phyloP scores from a whole-genome alignment of 352 stramenopile species.

The Phytophthora fragariae region DNA sequence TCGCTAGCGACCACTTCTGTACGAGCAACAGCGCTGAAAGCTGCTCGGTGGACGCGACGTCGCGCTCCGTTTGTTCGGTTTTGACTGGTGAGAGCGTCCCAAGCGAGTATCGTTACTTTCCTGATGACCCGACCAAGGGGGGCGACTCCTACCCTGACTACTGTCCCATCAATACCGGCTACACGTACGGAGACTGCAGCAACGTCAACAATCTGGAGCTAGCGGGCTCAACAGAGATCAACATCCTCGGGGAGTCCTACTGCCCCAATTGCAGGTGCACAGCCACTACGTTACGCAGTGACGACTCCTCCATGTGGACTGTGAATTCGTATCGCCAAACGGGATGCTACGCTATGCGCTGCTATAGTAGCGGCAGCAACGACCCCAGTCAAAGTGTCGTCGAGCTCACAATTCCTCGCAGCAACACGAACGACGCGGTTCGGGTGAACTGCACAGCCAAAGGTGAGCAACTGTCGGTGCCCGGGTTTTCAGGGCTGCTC shows the following conservation, averaged over 20 bases:
- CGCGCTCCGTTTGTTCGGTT: constrained; percentile 71
- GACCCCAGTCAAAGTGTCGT: constrained; percentile 35
- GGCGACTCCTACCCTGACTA: constrained; percentile 75
- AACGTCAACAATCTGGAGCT: constrained; percentile 58
- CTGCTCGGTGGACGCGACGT: constrained; percentile 78
- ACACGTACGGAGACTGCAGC: constrained; percentile 70
- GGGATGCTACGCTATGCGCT: constrained; percentile 80
- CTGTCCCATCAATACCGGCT: constrained; percentile 81
- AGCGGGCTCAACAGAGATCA: constrained; percentile 48
- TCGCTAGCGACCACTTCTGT: constrained; percentile 72
- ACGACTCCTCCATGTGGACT: constrained; percentile 62
- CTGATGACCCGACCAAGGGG: constrained; percentile 46
- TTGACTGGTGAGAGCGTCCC: constrained; percentile 53
- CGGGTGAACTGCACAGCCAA: constrained; percentile 59
- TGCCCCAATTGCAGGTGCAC: constrained; percentile 78
- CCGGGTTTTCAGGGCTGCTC: constrained; percentile 60
- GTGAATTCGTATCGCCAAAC: constrained; percentile 68
- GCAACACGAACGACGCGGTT: constrained; percentile 28
- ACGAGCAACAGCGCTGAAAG: constrained; percentile 63
- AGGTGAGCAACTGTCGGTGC: constrained; percentile 52
- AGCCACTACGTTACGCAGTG: constrained; percentile 62
- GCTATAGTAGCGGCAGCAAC: constrained; percentile 36
- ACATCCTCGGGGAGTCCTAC: constrained; percentile 83
- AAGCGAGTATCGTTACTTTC: constrained; percentile 69
- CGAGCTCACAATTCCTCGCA: constrained; percentile 55